Evolutionary conservation across 768 basidiomycete genomes (phyloP).

Genomic region (Mrakia blollopis): DNA sequence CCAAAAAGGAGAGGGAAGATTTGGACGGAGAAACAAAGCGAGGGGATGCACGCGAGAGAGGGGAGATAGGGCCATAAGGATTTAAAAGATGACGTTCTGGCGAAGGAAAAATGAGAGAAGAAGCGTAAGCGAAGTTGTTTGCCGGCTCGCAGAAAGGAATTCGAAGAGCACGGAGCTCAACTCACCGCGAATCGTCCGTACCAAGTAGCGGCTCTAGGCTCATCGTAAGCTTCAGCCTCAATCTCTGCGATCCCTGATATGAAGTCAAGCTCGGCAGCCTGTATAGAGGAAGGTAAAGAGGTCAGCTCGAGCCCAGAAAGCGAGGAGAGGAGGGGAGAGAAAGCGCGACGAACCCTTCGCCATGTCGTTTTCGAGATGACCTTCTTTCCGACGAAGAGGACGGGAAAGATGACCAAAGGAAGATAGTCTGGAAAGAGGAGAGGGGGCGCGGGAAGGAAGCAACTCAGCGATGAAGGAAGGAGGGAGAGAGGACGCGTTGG

Average conservation of each 20-base stretch:
- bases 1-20: too few relatives aligned
- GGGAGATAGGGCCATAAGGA: too few relatives aligned
- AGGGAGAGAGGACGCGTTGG: neutral
- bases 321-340: neutral
- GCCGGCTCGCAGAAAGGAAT: too few relatives aligned
- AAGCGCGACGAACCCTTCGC: slow-evolving; percentile 44
- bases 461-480: neutral
- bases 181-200: slow-evolving; percentile 17
- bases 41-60: too few relatives aligned
- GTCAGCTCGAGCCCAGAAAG: neutral
- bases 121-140: too few relatives aligned
- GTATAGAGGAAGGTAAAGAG: neutral
- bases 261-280: slow-evolving; percentile 60
- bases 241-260: slow-evolving; percentile 30
- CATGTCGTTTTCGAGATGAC: slow-evolving; percentile 52
- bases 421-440: slow-evolving; percentile 22
- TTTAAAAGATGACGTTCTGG: too few relatives aligned
- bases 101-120: too few relatives aligned
- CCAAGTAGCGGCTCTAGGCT: slow-evolving; percentile 15
- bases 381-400: slow-evolving; percentile 62
- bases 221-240: slow-evolving; percentile 25
- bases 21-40: too few relatives aligned
- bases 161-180: too few relatives aligned
- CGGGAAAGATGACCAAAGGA: slow-evolving; percentile 58
- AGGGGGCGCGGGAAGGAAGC: too few relatives aligned